Conservation (phyloP, 257 asterid species). For the Phtheirospermum japonicum region DNA sequence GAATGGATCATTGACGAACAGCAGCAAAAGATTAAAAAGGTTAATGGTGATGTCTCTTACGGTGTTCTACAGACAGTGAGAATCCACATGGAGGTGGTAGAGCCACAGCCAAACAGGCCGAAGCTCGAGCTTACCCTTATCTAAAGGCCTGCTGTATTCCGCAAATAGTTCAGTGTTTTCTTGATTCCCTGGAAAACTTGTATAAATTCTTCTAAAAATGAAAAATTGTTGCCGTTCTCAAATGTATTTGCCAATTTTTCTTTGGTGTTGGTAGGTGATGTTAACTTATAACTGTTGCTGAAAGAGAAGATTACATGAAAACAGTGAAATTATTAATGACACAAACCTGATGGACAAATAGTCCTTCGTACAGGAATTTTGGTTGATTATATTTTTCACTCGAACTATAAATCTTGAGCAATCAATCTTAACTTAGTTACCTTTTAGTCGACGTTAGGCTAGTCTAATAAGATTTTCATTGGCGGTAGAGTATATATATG, state of each 20-base stretch:
- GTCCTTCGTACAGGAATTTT: too few relatives aligned
- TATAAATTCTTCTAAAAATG: not conserved
- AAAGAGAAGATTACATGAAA: too few relatives aligned
- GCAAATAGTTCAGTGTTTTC: conserved; percentile 2
- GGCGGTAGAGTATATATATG: too few relatives aligned
- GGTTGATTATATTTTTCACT: too few relatives aligned
- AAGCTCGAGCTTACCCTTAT: conserved; percentile 78
- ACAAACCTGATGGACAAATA: too few relatives aligned
- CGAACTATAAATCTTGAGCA: too few relatives aligned
- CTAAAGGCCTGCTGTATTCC: conserved; percentile 22
- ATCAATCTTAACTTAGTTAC: too few relatives aligned
- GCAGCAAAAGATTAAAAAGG: conserved; percentile 66
- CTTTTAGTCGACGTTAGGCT: too few relatives aligned
- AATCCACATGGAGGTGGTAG: conserved; percentile 87
- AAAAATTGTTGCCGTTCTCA: not conserved
- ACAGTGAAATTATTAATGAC: too few relatives aligned
- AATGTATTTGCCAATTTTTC: not conserved
- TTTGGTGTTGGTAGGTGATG: too few relatives aligned
- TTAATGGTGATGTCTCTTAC: conserved; percentile 47
- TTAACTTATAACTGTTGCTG: too few relatives aligned
- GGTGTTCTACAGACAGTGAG: conserved; percentile 75
- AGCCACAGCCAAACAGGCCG: conserved; percentile 95
- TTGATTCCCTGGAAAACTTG: not conserved
- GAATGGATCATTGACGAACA: conserved; percentile 82
- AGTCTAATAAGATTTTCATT: too few relatives aligned